These are phyloP conservation scores for Mucor saturninus DNA, from an alignment of 371 early-diverging fungal genomes.

Conservation along the genomic window DNA sequence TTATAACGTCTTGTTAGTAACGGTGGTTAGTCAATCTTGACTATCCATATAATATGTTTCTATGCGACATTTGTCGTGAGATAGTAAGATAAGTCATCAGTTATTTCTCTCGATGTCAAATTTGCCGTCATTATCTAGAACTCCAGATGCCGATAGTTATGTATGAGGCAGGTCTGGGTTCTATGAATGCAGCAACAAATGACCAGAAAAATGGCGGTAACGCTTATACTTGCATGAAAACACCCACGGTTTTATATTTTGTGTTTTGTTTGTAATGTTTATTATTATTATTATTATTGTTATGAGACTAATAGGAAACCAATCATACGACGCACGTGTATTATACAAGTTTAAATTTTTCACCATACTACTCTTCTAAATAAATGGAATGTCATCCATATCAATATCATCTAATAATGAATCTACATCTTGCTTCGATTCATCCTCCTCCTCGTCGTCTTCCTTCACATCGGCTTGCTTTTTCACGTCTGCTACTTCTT, in stretches of 20 bases:
- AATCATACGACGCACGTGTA: constrained; percentile 1
- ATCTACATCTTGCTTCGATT: constrained; percentile 37
- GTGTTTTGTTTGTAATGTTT: background rate
- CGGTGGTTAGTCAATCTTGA: too few relatives aligned
- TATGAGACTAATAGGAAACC: background rate
- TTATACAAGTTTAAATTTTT: background rate
- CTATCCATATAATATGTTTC: too few relatives aligned
- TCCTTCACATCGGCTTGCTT: constrained; percentile 10
- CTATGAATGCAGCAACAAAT: too few relatives aligned
- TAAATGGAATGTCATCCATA: constrained; percentile 62
- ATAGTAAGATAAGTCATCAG: too few relatives aligned
- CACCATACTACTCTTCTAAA: constrained; percentile 22
- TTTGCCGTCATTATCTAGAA: too few relatives aligned
- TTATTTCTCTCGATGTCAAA: too few relatives aligned
- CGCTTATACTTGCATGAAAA: too few relatives aligned
- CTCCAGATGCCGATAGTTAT: too few relatives aligned
- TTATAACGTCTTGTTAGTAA: too few relatives aligned
- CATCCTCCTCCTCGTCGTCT: constrained; percentile 15
- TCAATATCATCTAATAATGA: constrained; percentile 56
- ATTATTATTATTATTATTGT: background rate
- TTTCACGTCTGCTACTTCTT: constrained; percentile 15
- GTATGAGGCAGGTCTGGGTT: too few relatives aligned
- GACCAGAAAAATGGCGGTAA: too few relatives aligned
- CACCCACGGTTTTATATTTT: background rate
- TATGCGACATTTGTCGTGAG: too few relatives aligned